Conservation (phyloP, 768 basidiomycete species). For the Polyporus arcularius region DNA sequence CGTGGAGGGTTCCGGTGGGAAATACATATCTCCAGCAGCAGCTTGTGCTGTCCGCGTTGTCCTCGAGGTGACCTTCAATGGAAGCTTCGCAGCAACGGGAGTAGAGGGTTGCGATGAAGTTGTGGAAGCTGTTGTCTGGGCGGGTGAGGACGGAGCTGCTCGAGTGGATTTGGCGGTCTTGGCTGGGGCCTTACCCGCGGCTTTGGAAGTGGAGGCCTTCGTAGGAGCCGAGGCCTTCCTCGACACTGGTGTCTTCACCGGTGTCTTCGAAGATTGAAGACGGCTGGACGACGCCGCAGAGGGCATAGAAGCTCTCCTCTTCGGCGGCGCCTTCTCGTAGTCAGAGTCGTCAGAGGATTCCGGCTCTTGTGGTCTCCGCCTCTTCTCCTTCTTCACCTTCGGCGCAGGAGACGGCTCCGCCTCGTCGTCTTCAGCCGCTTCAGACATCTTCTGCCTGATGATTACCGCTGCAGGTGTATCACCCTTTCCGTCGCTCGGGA, state of each 20-base stretch:
- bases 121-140: background rate
- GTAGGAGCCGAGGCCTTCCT: background rate
- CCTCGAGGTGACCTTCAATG: background rate
- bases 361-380: background rate
- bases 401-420: background rate
- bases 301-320: slow-evolving; percentile 7
- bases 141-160: background rate
- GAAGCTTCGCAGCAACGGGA: background rate
- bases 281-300: background rate
- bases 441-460: background rate
- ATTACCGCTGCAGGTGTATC: slow-evolving; percentile 9
- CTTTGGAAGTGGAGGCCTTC: background rate
- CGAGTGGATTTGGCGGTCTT: background rate
- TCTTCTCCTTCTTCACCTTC: slow-evolving; percentile 7
- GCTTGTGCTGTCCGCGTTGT: slow-evolving; percentile 5
- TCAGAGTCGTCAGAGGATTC: slow-evolving; percentile 7
- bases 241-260: background rate
- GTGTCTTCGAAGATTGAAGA: background rate
- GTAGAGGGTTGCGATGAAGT: background rate
- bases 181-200: background rate
- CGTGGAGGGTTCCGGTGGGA: background rate
- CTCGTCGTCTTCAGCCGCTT: background rate
- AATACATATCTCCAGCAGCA: slow-evolving; percentile 7
- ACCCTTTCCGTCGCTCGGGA: slow-evolving; percentile 12
- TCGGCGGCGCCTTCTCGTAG: background rate